Conservation (phyloP, 2,329 filamentous ascomycete species). For the Arachnopeziza araneosa region DNA sequence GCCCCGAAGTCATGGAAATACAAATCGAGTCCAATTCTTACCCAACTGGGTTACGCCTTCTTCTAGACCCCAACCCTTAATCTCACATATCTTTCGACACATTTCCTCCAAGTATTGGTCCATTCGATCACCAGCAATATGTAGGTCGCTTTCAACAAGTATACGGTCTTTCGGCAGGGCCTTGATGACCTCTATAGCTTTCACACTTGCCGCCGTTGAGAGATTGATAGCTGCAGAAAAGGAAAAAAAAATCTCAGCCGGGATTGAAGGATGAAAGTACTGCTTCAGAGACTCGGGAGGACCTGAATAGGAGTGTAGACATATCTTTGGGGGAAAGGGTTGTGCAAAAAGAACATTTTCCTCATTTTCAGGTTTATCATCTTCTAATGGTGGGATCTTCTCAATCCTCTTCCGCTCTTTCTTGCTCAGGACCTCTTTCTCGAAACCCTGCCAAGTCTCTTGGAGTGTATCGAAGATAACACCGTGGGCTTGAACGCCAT, state of each 20-base stretch:
- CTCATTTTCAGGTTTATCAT: conserved; percentile 26
- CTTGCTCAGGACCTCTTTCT: conserved; percentile 55
- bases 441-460: conserved; percentile 64
- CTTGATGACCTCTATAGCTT: conserved; percentile 55
- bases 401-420: conserved; percentile 50
- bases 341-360: conserved; percentile 37
- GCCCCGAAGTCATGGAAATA: conserved; percentile 19
- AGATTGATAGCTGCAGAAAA: conserved; percentile 84
- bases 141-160: conserved; percentile 85
- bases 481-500: conserved; percentile 54
- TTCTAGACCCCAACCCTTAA: conserved; percentile 72
- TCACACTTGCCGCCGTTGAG: conserved; percentile 42
- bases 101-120: conserved; percentile 71
- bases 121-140: conserved; percentile 76
- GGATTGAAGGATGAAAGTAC: conserved; percentile 68
- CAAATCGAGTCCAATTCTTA: conserved; percentile 72
- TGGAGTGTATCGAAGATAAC: conserved; percentile 60
- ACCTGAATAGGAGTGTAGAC: conserved; percentile 89
- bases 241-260: conserved; percentile 76
- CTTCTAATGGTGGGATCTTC: conserved; percentile 24
- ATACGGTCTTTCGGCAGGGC: conserved; percentile 72
- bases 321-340: conserved; percentile 81
- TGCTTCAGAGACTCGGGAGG: conserved; percentile 68
- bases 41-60: conserved; percentile 64
- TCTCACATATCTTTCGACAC: conserved; percentile 66